Evolutionary conservation across 345 rosid species (phyloP).

Genomic region (Kandelia obovata): DNA sequence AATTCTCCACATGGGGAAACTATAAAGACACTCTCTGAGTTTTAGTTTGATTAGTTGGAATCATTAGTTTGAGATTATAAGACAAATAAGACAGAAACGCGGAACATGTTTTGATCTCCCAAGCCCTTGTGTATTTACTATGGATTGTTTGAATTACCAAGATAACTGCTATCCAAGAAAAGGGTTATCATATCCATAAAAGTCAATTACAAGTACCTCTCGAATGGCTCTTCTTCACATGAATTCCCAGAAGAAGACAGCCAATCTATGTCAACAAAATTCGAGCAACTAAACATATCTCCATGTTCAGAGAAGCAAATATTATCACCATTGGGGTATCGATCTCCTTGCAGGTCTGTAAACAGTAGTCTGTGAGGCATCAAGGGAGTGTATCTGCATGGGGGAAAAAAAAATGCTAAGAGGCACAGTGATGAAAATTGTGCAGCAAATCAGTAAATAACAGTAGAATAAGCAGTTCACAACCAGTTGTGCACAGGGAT

Average conservation of each 20-base stretch:
- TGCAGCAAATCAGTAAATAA: neutral
- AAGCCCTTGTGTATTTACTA: no score
- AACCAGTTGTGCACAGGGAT: neutral
- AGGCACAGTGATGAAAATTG: slow-evolving; percentile 6
- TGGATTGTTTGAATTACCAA: no score
- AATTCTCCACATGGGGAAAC: neutral
- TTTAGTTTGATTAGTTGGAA: neutral
- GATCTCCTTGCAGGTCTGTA: slow-evolving; percentile 59
- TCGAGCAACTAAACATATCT: slow-evolving; percentile 65
- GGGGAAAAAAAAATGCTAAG: slow-evolving; percentile 7
- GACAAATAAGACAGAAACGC: no score
- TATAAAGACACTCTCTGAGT: neutral
- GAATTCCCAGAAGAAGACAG: slow-evolving; percentile 90
- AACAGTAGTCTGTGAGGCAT: slow-evolving; percentile 72
- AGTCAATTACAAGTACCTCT: slow-evolving; percentile 53
- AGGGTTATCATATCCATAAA: no score
- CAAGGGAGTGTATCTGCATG: slow-evolving; percentile 64
- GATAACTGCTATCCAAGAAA: no score
- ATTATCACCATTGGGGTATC: slow-evolving; percentile 44
- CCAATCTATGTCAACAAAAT: slow-evolving; percentile 92
- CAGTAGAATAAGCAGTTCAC: neutral
- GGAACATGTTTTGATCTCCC: no score
- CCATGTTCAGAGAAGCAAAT: slow-evolving; percentile 59
- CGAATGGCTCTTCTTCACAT: slow-evolving; percentile 76
- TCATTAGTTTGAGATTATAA: neutral